These are phyloP conservation scores for Ophiostoma ips DNA, from an alignment of 2,329 filamentous ascomycete genomes.

Conservation along the genomic window DNA sequence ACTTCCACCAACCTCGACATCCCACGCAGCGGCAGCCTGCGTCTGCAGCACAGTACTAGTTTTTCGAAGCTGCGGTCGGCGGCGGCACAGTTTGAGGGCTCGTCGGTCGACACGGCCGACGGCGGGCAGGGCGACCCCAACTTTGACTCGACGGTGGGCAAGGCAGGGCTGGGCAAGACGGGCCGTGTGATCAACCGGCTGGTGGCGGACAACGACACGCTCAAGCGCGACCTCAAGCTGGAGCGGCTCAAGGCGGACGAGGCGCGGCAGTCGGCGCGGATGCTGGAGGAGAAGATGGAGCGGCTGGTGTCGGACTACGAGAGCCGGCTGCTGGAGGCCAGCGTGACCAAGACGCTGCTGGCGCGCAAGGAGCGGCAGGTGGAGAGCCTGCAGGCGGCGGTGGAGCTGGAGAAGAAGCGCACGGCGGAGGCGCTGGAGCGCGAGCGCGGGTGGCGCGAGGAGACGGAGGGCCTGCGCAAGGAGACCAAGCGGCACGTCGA, in stretches of 20 bases:
- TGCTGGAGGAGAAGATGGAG: slow-evolving; percentile 60
- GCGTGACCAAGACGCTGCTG: slow-evolving; percentile 56
- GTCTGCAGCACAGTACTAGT: slow-evolving; percentile 10
- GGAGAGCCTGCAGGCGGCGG: slow-evolving; percentile 48
- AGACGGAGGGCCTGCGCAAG: slow-evolving; percentile 47
- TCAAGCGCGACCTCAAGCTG: slow-evolving; percentile 59
- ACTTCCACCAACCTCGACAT: slow-evolving; percentile 3
- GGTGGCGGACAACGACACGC: slow-evolving; percentile 64
- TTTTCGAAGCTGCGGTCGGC: slow-evolving; percentile 6
- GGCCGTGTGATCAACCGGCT: slow-evolving; percentile 69
- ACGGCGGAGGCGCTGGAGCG: slow-evolving; percentile 44
- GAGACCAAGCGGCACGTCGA: slow-evolving; percentile 51
- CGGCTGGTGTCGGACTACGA: slow-evolving; percentile 55
- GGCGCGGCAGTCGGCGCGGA: slow-evolving; percentile 50
- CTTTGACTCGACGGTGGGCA: slow-evolving; percentile 54
- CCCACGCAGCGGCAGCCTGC: background rate
- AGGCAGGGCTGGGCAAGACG: slow-evolving; percentile 58
- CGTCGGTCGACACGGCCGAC: background rate
- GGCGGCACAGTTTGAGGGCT: background rate
- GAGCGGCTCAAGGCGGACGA: slow-evolving; percentile 55
- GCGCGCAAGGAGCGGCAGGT: slow-evolving; percentile 63
- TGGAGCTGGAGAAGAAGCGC: slow-evolving; percentile 51
- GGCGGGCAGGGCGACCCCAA: slow-evolving; percentile 22
- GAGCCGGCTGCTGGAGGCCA: slow-evolving; percentile 52
- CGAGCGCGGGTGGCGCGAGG: slow-evolving; percentile 47